Conservation (phyloP, 208 protist species). For the Acanthamoeba lenticulata region DNA sequence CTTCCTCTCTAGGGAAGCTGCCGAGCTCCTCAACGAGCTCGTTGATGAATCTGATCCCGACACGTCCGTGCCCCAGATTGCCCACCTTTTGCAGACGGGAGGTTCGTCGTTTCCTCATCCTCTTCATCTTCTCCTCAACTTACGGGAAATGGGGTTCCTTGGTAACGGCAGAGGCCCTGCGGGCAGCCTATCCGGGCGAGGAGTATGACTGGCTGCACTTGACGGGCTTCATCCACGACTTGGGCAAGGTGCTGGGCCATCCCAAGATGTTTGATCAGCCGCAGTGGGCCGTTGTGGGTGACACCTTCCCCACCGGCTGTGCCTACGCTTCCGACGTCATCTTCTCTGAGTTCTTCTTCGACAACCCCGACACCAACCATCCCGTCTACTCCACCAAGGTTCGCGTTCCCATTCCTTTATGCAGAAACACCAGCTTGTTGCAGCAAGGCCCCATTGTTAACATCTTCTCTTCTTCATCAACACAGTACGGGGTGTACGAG, state of each 20-base stretch:
- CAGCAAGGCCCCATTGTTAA: too few species aligned
- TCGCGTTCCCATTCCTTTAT: too few species aligned
- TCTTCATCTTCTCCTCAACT: neutral
- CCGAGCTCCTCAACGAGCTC: conserved; percentile 78
- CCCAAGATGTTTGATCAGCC: conserved; percentile 75
- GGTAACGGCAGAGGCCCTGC: conserved; percentile 60
- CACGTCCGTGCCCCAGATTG: conserved; percentile 77
- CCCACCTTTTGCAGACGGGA: conserved; percentile 82
- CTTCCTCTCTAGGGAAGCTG: conserved; percentile 69
- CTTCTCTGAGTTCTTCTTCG: conserved; percentile 77
- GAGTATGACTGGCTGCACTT: conserved; percentile 84
- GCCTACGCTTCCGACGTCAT: conserved; percentile 68
- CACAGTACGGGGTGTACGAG: conserved; percentile 80
- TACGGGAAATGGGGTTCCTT: neutral
- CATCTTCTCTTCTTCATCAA: neutral
- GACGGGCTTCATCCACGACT: conserved; percentile 82
- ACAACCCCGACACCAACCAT: conserved; percentile 78
- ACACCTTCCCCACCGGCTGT: conserved; percentile 84
- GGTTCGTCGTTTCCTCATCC: conserved; percentile 32
- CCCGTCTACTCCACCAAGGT: conserved; percentile 59
- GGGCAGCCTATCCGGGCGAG: conserved; percentile 62
- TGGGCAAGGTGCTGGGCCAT: conserved; percentile 82
- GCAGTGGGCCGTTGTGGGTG: conserved; percentile 84
- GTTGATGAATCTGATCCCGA: conserved; percentile 82
- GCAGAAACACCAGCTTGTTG: too few species aligned